These are phyloP conservation scores for Chlorella sp. DNA, from an alignment of 139 green algal genomes.

Conservation along the genomic window DNA sequence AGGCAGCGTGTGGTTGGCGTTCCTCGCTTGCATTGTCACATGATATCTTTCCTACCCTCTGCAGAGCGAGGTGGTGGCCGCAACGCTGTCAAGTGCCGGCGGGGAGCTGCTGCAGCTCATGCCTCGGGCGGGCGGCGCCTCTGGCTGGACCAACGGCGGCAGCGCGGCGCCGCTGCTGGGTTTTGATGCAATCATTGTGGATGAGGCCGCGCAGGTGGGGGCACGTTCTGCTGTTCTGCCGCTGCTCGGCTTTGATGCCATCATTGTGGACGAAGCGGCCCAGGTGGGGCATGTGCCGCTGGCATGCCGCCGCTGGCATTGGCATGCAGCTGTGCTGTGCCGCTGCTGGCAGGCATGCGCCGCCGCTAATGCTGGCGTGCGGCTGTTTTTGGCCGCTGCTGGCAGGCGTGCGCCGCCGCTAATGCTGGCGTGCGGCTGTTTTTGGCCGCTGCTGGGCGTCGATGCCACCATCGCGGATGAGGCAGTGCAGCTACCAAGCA, in stretches of 20 bases:
- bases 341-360: too few species aligned
- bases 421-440: too few species aligned
- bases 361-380: too few species aligned
- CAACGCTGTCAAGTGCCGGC: conserved; percentile 62
- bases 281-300: conserved; percentile 58
- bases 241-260: conserved; percentile 16
- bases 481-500: too few species aligned
- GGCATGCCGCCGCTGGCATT: not conserved
- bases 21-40: too few species aligned
- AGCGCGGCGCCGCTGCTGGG: not conserved
- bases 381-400: too few species aligned
- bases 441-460: too few species aligned
- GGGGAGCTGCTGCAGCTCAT: conserved; percentile 58
- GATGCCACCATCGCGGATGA: too few species aligned
- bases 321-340: too few species aligned
- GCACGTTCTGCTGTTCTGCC: not conserved
- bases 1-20: not conserved
- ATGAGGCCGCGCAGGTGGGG: conserved; percentile 89
- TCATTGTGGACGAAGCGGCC: conserved; percentile 83
- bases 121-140: not conserved
- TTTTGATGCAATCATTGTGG: conserved; percentile 43
- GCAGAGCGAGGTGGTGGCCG: conserved; percentile 80
- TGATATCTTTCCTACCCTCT: conserved; percentile 37
- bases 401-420: too few species aligned
- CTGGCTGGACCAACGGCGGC: not conserved